phyloP scores from a whole-genome alignment of 352 stramenopile genomes.

The Aphanomyces stellatus region DNA sequence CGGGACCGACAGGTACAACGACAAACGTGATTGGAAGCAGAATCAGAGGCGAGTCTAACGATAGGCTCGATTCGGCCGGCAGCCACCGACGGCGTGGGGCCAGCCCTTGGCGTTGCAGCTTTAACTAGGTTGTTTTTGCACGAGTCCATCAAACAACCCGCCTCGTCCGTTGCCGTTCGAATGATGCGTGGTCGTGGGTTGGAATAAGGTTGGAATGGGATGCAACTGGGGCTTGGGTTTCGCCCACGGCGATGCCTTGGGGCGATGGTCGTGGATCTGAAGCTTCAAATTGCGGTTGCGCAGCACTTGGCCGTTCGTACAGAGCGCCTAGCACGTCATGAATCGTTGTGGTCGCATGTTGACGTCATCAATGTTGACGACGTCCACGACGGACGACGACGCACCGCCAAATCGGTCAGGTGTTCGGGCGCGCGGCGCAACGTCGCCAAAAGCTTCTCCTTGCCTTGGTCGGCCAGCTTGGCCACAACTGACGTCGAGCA shows the following conservation, averaged over 20 bases:
- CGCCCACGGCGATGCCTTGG: conserved; percentile 7
- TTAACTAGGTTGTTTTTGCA: background rate
- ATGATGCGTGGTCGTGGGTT: no score
- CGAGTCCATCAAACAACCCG: background rate
- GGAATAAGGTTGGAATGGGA: no score
- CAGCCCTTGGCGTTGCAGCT: background rate
- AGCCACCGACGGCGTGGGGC: background rate
- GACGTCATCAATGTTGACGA: background rate
- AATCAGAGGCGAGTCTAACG: no score
- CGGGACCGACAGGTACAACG: no score
- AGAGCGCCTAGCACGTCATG: conserved; percentile 1
- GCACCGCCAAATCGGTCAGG: conserved; percentile 10
- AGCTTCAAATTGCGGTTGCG: conserved; percentile 4
- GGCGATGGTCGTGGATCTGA: background rate
- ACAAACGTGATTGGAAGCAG: no score
- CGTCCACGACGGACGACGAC: background rate
- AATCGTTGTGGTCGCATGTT: background rate
- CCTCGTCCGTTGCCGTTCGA: background rate
- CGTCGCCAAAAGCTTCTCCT: conserved; percentile 28
- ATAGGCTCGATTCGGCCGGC: background rate
- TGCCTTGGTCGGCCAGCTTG: conserved; percentile 35
- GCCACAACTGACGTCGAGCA: conserved; percentile 35
- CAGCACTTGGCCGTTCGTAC: conserved; percentile 9
- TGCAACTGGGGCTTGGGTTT: no score
- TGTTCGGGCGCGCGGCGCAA: conserved; percentile 37